phyloP scores from a whole-genome alignment of 31 red algal genomes.

The Odonthalia washingtoniensis region DNA sequence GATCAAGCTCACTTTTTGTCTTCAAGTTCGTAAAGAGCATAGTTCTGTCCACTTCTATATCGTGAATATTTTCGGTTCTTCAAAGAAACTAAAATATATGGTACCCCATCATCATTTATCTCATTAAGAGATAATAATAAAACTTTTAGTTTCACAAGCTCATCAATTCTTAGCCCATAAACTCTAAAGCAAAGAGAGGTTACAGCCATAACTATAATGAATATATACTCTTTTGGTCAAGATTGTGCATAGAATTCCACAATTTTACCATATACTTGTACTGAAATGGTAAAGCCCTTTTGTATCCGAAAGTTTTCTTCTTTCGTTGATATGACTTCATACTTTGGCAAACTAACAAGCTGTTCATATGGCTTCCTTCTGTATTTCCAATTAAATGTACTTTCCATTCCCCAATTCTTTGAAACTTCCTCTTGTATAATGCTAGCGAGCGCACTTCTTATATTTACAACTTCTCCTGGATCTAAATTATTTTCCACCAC shows the following conservation, averaged over 20 bases:
- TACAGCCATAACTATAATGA: background rate
- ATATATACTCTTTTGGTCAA: background rate
- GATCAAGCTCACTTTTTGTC: background rate
- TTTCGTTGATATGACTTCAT: background rate
- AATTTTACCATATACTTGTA: conserved; percentile 34
- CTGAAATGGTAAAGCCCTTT: background rate
- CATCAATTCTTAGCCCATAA: conserved; percentile 34
- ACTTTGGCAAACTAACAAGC: no score
- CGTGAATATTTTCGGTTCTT: conserved; percentile 2
- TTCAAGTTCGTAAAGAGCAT: background rate
- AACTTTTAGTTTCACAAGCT: conserved; percentile 11
- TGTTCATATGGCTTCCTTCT: background rate
- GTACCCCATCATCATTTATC: conserved; percentile 1
- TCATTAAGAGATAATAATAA: background rate
- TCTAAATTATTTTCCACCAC: background rate
- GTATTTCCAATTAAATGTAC: background rate
- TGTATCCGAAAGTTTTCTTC: conserved; percentile 18
- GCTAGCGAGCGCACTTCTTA: conserved; percentile 24
- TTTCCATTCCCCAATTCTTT: conserved; percentile 23
- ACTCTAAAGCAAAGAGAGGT: conserved; percentile 1
- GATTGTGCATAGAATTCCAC: background rate
- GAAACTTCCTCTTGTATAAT: conserved; percentile 10
- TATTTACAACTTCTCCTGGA: background rate
- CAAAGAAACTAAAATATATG: conserved; percentile 4
- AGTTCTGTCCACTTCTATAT: background rate